Conservation (phyloP, 2,329 filamentous ascomycete species). For the Fusarium equiseti region DNA sequence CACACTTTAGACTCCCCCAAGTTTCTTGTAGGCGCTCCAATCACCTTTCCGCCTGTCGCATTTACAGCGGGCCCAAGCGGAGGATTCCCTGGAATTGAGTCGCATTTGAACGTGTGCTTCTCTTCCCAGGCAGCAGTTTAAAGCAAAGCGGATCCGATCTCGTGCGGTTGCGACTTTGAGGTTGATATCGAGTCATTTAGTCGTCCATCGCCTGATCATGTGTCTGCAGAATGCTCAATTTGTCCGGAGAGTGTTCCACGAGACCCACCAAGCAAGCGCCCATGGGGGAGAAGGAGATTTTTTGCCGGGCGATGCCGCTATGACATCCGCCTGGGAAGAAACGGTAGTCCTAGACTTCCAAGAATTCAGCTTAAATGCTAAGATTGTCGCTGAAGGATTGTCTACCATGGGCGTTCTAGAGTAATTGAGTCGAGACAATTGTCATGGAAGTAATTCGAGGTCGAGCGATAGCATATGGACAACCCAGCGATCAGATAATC, state of each 20-base stretch:
- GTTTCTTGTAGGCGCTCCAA: conserved; percentile 28
- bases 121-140: conserved; percentile 32
- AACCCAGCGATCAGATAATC: not conserved
- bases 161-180: not conserved
- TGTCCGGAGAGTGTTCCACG: not conserved
- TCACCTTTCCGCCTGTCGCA: rapidly evolving
- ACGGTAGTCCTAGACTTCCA: not conserved
- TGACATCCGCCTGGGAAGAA: not conserved
- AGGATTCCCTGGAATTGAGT: not conserved
- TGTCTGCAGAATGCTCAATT: not conserved
- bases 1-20: not conserved
- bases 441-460: not conserved
- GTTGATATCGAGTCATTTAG: conserved; percentile 6
- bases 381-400: not conserved
- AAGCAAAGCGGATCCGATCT: conserved; percentile 10
- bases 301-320: not conserved
- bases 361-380: not conserved
- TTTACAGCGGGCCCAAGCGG: not conserved
- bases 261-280: too few relatives aligned
- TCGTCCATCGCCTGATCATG: conserved; percentile 10
- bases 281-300: not conserved
- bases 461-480: not conserved
- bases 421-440: rapidly evolving
- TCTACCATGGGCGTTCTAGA: too few relatives aligned
- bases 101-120: conserved; percentile 1